Evolutionary conservation across 2,329 filamentous ascomycete species (phyloP), one percentile per base, ranked within the genome.

Genomic region (Fusarium robinianum): DNA sequence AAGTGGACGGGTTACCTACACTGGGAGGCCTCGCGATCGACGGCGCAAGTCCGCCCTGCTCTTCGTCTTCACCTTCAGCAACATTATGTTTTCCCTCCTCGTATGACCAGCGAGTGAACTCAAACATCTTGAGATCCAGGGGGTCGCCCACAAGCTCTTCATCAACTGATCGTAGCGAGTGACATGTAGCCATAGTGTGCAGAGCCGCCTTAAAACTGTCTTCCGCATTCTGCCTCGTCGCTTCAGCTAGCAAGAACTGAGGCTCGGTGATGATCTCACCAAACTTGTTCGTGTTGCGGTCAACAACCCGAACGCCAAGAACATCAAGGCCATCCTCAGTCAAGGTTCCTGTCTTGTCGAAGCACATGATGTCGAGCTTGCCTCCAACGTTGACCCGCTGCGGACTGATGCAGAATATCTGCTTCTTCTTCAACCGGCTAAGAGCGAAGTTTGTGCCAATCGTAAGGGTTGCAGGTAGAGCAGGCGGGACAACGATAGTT

Each of bases 271-370:
- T 75, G 4, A 96, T 76, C 12, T 94, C 88, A 38, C 84, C 85
- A 60, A 97, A 95, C 39, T 79, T 71, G 26, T 78, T 74, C 4
- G 71, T 68, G 2, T 78, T 77, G 34, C 78, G 74, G 42, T 86
- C 82, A 8, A 90, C 89, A 6, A 94, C 83, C 22, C 90, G 83
- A 14, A 96, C 83, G 9, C 94, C 94, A 9, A 99, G 77, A 12
- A 99, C 89, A 66, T 99, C 95, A 27, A 99, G 72, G 0, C 94
- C 94, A 66, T 99, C 94, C 68, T 97, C 94, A 0, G 94, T 99
- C 40, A 99, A 73, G 0, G 94, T 99, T n/a, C 94, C 94, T 1
- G 94, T 99, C 72, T 99, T 99, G 71, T 99, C 94, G 55, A 99
- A 99, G 68, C 92, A 96, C 71, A 99, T 88, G 8, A 97, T 82